Evolutionary conservation across 2,329 filamentous ascomycete species (phyloP).

Genomic region (Fusarium nurragi): DNA sequence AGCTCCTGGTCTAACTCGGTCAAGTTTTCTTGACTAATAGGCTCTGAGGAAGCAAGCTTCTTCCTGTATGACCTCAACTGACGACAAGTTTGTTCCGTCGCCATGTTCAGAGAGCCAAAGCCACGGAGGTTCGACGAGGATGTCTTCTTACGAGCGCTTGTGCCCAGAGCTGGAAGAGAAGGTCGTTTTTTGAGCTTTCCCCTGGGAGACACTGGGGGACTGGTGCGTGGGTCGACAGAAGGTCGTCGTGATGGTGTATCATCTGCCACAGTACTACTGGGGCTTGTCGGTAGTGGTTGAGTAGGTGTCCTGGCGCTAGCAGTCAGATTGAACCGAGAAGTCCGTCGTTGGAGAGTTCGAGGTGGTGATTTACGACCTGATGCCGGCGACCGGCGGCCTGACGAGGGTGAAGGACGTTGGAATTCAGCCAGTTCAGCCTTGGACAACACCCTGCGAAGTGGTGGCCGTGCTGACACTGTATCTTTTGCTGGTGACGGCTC

Average conservation of each 20-base stretch:
- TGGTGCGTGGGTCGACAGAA: constrained; percentile 56
- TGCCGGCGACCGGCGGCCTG: constrained; percentile 60
- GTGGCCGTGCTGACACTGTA: constrained; percentile 68
- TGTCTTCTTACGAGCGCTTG: constrained; percentile 59
- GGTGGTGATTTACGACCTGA: constrained; percentile 65
- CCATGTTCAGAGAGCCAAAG: constrained; percentile 67
- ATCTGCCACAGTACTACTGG: constrained; percentile 52
- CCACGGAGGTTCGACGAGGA: constrained; percentile 58
- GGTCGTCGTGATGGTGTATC: constrained; percentile 60
- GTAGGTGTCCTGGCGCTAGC: constrained; percentile 52
- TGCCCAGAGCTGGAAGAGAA: constrained; percentile 62
- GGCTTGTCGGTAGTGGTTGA: constrained; percentile 52
- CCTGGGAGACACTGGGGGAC: constrained; percentile 62
- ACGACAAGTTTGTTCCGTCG: constrained; percentile 71
- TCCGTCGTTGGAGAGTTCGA: constrained; percentile 62
- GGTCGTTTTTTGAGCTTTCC: constrained; percentile 59
- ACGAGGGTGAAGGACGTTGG: constrained; percentile 60
- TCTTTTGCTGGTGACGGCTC: constrained; percentile 66
- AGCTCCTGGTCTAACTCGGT: constrained; percentile 72
- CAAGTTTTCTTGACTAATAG: constrained; percentile 66
- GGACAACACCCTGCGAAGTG: constrained; percentile 85
- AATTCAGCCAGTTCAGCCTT: constrained; percentile 88
- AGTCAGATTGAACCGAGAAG: constrained; percentile 61
- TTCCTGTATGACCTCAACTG: constrained; percentile 70
- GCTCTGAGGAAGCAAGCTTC: constrained; percentile 66